A percentile compares a stretch with the other conserved stretches of the same genome.
These are phyloP conservation scores for Aspergillus sp. DNA, from an alignment of 2,329 filamentous ascomycete genomes.

Conservation along the genomic window DNA sequence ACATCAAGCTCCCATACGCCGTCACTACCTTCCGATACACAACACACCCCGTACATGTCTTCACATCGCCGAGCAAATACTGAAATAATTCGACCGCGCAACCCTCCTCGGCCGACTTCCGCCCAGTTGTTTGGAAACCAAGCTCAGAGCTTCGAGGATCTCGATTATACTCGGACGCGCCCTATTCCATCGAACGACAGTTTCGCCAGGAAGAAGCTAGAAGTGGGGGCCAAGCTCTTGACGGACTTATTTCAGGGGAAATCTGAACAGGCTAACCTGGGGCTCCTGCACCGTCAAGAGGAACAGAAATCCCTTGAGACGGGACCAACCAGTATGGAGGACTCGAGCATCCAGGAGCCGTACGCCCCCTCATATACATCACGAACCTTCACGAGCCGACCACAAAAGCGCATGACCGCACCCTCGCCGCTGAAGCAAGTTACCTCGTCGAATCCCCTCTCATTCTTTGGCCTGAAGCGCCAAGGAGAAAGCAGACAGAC, in stretches of 20 bases:
- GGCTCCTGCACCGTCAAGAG: conserved; percentile 26
- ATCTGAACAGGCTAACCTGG: conserved; percentile 50
- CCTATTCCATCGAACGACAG: conserved; percentile 23
- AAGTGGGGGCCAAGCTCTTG: conserved; percentile 36
- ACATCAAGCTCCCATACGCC: conserved; percentile 17
- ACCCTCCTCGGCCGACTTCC: conserved; percentile 21
- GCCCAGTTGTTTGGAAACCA: conserved; percentile 26
- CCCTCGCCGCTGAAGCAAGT: conserved; percentile 35
- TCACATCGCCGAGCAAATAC: conserved; percentile 37
- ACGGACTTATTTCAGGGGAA: conserved; percentile 55
- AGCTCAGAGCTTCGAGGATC: conserved; percentile 23
- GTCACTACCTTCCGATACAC: conserved; percentile 15
- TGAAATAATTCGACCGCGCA: conserved; percentile 28
- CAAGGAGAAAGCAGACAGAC: conserved; percentile 27
- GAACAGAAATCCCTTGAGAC: conserved; percentile 15
- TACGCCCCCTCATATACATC: conserved; percentile 17
- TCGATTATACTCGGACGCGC: conserved; percentile 15
- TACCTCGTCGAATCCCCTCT: conserved; percentile 39
- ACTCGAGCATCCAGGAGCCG: conserved; percentile 13
- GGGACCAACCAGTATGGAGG: conserved; percentile 12
- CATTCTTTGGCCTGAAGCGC: conserved; percentile 43
- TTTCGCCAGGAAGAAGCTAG: conserved; percentile 30
- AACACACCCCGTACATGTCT: conserved; percentile 20
- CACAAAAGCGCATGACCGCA: conserved; percentile 29
- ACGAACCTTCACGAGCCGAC: conserved; percentile 17